Evolutionary conservation across 2,329 filamentous ascomycete genomes (phyloP).

Genomic region (Helicocarpus griseus): DNA sequence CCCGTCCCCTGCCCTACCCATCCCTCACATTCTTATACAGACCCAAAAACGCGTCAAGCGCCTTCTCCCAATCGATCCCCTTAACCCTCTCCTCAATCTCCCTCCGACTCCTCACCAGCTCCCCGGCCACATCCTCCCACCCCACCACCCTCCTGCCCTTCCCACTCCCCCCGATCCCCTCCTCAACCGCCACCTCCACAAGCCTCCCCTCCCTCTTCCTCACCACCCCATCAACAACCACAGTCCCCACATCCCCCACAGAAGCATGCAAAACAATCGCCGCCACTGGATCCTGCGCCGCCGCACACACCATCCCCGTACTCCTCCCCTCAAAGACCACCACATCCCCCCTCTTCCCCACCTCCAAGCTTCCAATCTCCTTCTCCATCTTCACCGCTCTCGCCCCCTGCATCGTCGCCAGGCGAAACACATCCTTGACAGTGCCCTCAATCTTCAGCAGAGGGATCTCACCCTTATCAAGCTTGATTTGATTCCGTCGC

Average conservation of each 20-base stretch:
- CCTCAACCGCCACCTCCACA: conserved; percentile 1
- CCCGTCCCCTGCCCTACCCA: background rate
- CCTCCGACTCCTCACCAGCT: background rate
- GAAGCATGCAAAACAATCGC: conserved; percentile 22
- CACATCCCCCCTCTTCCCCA: conserved; percentile 22
- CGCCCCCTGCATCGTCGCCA: conserved; percentile 24
- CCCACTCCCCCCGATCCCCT: background rate
- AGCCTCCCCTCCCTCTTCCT: conserved; percentile 7
- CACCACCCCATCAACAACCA: conserved; percentile 20
- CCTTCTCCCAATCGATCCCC: background rate
- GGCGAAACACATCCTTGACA: conserved; percentile 19
- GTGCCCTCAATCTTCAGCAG: conserved; percentile 9
- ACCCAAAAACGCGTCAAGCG: background rate
- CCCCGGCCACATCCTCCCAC: background rate
- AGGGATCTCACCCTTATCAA: conserved; percentile 8
- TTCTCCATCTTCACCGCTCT: conserved; percentile 19
- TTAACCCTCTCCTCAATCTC: background rate
- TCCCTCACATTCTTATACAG: background rate
- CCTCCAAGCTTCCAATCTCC: conserved; percentile 18
- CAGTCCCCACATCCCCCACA: conserved; percentile 18
- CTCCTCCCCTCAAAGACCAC: conserved; percentile 20
- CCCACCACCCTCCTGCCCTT: background rate
- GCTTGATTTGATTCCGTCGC: conserved; percentile 9
- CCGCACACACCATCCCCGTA: conserved; percentile 20
- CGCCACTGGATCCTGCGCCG: conserved; percentile 19